Conservation (phyloP, 2,329 filamentous ascomycete genomes). For the Fusarium tanahbumbuense region DNA sequence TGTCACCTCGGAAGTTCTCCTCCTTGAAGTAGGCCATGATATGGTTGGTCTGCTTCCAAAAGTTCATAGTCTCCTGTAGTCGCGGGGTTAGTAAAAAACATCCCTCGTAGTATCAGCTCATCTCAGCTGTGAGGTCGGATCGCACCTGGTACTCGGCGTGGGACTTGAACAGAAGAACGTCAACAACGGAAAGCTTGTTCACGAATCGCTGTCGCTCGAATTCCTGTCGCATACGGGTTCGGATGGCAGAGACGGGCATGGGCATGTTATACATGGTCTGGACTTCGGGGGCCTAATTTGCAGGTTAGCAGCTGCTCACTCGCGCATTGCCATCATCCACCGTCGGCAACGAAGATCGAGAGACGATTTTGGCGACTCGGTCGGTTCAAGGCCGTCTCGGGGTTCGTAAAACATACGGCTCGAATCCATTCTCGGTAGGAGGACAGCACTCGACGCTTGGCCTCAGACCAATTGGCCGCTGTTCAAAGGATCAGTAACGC, state of each 20-base stretch:
- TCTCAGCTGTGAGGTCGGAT: slow-evolving; percentile 63
- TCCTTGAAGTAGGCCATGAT: slow-evolving; percentile 96
- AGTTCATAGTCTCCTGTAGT: slow-evolving; percentile 93
- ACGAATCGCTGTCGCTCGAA: slow-evolving; percentile 97
- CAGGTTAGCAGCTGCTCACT: slow-evolving; percentile 29
- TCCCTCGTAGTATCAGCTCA: slow-evolving; percentile 50
- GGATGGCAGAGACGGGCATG: slow-evolving; percentile 85
- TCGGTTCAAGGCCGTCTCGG: background rate
- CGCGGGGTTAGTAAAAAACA: slow-evolving; percentile 26
- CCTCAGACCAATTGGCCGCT: slow-evolving; percentile 92
- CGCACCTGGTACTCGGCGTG: slow-evolving; percentile 92
- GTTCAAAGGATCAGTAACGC: slow-evolving; percentile 53
- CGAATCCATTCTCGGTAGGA: slow-evolving; percentile 97
- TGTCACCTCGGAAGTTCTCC: slow-evolving; percentile 80
- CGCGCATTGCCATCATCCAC: background rate
- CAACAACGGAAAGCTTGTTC: slow-evolving; percentile 86
- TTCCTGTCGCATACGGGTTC: slow-evolving; percentile 94
- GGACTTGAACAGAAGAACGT: slow-evolving; percentile 90
- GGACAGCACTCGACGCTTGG: slow-evolving; percentile 84
- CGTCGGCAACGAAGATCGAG: background rate
- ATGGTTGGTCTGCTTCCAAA: slow-evolving; percentile 97
- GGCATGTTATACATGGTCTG: slow-evolving; percentile 97
- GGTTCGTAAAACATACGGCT: slow-evolving; percentile 74
- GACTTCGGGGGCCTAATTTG: slow-evolving; percentile 86
- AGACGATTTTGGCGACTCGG: background rate